Conservation (phyloP, 2,329 filamentous ascomycete genomes). For the Sporothrix humicola region DNA sequence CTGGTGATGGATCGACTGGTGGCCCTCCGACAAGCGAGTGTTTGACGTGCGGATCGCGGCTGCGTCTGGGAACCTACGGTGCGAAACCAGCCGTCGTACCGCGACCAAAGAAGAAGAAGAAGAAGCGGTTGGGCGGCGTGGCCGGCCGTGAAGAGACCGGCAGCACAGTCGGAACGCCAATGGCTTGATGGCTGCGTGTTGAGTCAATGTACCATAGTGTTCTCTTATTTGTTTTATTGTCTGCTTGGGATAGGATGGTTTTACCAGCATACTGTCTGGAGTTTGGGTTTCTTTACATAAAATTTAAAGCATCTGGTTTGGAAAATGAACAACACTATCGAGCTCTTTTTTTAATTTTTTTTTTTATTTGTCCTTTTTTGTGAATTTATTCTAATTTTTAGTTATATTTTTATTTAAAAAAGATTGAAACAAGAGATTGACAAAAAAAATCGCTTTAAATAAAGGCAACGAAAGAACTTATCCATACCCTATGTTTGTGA, state of each 20-base stretch:
- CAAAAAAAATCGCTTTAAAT: no score
- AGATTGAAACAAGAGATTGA: no score
- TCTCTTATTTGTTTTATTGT: background rate
- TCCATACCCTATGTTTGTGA: no score
- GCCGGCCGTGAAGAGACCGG: slow-evolving; percentile 63
- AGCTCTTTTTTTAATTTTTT: background rate
- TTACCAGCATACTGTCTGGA: background rate
- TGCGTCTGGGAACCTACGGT: slow-evolving; percentile 77
- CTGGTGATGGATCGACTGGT: background rate
- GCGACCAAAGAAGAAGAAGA: slow-evolving; percentile 77
- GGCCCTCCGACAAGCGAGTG: slow-evolving; percentile 63
- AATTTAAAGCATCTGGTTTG: background rate
- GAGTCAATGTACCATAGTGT: background rate
- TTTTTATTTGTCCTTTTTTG: background rate
- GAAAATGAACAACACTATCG: no score
- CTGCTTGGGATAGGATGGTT: slow-evolving; percentile 2
- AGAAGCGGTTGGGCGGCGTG: slow-evolving; percentile 59
- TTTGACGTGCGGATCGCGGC: slow-evolving; percentile 79
- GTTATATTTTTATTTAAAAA: background rate
- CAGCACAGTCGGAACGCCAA: slow-evolving; percentile 65
- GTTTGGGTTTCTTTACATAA: slow-evolving; percentile 9
- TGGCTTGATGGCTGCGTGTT: slow-evolving; percentile 20
- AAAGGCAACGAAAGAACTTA: no score
- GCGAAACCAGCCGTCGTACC: slow-evolving; percentile 76
- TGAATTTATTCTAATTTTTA: background rate